These are phyloP conservation scores for Boechera retrofracta DNA, from an alignment of 345 rosid genomes.

Conservation along the genomic window DNA sequence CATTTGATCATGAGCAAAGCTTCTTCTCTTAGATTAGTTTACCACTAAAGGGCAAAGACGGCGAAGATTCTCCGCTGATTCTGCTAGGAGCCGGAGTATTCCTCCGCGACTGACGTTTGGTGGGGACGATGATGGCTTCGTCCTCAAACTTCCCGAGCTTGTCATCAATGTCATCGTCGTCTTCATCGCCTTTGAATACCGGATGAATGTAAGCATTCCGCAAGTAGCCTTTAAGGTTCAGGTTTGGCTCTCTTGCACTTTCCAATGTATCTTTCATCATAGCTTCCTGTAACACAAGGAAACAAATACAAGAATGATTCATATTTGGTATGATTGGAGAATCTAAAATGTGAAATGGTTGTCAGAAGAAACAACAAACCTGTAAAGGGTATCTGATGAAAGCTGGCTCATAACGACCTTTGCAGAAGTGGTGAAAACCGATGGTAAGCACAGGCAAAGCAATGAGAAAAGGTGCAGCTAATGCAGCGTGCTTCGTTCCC, in stretches of 20 bases:
- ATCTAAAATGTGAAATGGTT: conserved; percentile 10
- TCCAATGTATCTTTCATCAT: conserved; percentile 96
- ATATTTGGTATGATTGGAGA: neutral
- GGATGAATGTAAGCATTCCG: conserved; percentile 85
- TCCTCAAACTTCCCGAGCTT: conserved; percentile 48
- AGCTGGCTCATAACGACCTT: conserved; percentile 86
- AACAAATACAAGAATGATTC: conserved; percentile 7
- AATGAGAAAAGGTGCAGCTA: conserved; percentile 79
- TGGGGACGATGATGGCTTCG: conserved; percentile 70
- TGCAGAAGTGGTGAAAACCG: conserved; percentile 73
- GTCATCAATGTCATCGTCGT: conserved; percentile 48
- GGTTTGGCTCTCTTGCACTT: conserved; percentile 71
- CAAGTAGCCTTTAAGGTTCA: conserved; percentile 76
- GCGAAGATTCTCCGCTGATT: conserved; percentile 53
- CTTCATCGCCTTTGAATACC: conserved; percentile 60
- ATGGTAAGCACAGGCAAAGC: conserved; percentile 83
- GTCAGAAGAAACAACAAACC: conserved; percentile 51
- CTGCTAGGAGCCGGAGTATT: conserved; percentile 63
- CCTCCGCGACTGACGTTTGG: conserved; percentile 64
- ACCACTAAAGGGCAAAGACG: conserved; percentile 45
- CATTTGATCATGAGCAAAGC: neutral
- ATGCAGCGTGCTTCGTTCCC: conserved; percentile 66
- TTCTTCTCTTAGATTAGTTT: conserved; percentile 38
- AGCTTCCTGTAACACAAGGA: conserved; percentile 71
- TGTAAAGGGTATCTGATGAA: conserved; percentile 77